A percentile compares a stretch with the other conserved stretches of the same genome.
phyloP scores from a whole-genome alignment of 2,329 filamentous ascomycete species.

The Fusarium chlamydosporum region DNA sequence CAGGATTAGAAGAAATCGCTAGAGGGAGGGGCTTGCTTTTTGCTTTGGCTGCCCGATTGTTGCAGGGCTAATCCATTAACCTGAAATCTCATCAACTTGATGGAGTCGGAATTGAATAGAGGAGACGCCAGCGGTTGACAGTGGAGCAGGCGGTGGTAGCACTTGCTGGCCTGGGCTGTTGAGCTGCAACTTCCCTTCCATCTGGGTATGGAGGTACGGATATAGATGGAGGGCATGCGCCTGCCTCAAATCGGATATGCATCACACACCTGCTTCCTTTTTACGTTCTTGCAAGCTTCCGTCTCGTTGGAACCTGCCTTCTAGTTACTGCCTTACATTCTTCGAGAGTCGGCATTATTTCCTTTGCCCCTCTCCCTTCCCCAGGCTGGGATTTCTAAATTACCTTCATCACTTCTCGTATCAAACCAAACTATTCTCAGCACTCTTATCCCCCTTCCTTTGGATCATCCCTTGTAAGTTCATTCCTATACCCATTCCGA shows the following conservation, averaged over 20 bases:
- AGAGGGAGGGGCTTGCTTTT: slow-evolving; percentile 46
- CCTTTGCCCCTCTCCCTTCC: slow-evolving; percentile 15
- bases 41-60: slow-evolving; percentile 42
- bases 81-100: slow-evolving; percentile 27
- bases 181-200: slow-evolving; percentile 19
- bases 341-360: slow-evolving; percentile 8
- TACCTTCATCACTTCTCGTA: slow-evolving; percentile 26
- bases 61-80: slow-evolving; percentile 43
- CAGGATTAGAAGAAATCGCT: slow-evolving; percentile 30
- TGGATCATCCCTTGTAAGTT: slow-evolving; percentile 29
- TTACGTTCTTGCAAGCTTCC: slow-evolving; percentile 7
- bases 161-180: slow-evolving; percentile 8
- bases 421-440: slow-evolving; percentile 1
- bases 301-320: slow-evolving; percentile 28
- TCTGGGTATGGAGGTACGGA: neutral
- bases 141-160: slow-evolving; percentile 38
- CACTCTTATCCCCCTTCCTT: slow-evolving; percentile 14
- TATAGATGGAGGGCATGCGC: neutral
- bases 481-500: slow-evolving; percentile 31
- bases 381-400: slow-evolving; percentile 34
- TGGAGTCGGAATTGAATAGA: slow-evolving; percentile 24
- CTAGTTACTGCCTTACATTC: slow-evolving; percentile 11
- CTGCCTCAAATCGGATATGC: slow-evolving; percentile 21
- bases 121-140: slow-evolving; percentile 31
- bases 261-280: slow-evolving; percentile 12